Percentiles rank a stretch among this genome's conserved stretches.
Evolutionary conservation across 306 rosid species (phyloP).

Genomic region (Quercus bicolor): DNA sequence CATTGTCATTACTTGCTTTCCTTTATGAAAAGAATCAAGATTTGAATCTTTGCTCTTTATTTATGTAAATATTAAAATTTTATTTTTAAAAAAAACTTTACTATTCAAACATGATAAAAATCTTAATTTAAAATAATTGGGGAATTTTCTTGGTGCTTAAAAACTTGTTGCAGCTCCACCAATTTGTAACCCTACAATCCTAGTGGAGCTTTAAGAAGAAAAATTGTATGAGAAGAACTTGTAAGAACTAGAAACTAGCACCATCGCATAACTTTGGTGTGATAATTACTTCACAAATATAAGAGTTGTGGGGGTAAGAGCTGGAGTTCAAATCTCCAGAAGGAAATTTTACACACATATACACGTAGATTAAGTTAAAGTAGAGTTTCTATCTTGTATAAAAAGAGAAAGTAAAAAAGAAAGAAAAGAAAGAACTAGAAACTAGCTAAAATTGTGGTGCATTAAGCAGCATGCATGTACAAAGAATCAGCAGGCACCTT

Average conservation of each 20-base stretch:
- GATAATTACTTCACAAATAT: no score
- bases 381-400: no score
- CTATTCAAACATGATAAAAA: not conserved
- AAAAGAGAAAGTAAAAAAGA: not conserved
- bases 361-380: no score
- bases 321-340: accelerated
- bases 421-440: not conserved
- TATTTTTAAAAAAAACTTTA: not conserved
- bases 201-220: not conserved
- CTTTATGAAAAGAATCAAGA: no score
- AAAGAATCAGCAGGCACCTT: not conserved
- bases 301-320: accelerated
- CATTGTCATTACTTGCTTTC: no score
- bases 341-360: no score
- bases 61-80: no score
- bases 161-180: not conserved
- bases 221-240: not conserved
- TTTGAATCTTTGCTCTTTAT: no score
- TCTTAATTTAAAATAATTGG: not conserved
- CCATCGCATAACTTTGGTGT: no score
- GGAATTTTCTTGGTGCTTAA: not conserved
- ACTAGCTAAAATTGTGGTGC: not conserved
- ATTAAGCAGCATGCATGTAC: not conserved
- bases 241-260: not conserved
- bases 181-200: not conserved